Base-by-base conservation (phyloP, 2,329 filamentous ascomycete species). In the Alternaria metachromatica region DNA sequence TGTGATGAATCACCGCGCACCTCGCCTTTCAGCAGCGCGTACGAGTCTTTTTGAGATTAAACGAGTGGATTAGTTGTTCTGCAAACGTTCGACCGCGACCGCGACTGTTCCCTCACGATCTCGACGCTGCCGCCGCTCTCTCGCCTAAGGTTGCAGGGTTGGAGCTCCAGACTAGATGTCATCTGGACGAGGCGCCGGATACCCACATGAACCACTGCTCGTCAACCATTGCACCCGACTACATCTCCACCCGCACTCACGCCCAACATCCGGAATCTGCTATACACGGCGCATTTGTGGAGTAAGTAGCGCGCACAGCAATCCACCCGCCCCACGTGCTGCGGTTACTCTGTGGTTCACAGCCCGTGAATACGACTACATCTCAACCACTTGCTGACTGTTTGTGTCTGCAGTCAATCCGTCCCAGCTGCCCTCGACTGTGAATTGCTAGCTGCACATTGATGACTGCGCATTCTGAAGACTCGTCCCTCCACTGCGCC, bases 151-250 rank as follows among this genome's bases (percentile, higher is more conserved):
- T 44, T 49, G 66, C 63, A 53, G 63, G 68, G 61, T 65, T 69
- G 65, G 68, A 73, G 73, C 73, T 74, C 63, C 68, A 44, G 44
- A 26, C 56, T 68, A 65, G 63, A 70, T 66, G 66, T 66, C 62
- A 62, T 64, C 44, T 51, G 63, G 62, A 65, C 64, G 62, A 68
- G 68, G 73, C 74, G 69, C 55, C 72, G 73, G 73, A 66, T 76
- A 73, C 72, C 64, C 70, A 74, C 73, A 73, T 72, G 66, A 69
- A 72, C 60, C 48, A 62, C 33, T 49, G 45, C 61, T 45, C 55
- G 51, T 55, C 61, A 56, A 53, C 55, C 58, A 65, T 54, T 66
- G 55, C 55, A 65, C 50, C 49, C 46, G 54, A 55, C 10, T 60
- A 50, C 30, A 54, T 49, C 50, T 54, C 15, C 33, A 41, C 58